Base-by-base conservation (phyloP, 331 rosid species). In the Erythrophleum ivorense region DNA sequence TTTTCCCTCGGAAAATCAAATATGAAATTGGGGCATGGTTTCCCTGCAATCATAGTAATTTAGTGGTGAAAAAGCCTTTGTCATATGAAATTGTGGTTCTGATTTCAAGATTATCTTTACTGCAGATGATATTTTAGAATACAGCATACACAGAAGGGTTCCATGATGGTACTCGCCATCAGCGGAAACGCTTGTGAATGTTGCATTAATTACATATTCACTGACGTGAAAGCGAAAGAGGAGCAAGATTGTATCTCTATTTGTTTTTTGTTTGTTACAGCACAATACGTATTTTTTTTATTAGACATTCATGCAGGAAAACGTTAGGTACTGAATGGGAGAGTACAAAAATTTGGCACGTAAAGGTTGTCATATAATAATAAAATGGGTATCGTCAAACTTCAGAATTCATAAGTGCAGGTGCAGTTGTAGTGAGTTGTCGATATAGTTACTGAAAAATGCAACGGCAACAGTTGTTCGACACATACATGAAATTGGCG, bases 61-160 rank as follows among this genome's bases (percentile, higher is more conserved):
- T 53, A 59, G 31, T n/a, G 36, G 21, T 71, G 45, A 73, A 50
- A 59, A 33, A 48, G 57, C 70, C 52, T 52, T 60, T 53, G 3
- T 82, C 78, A 36, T 50, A n/a, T 53, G 40, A 38, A 68, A 50
- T 12, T 29, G 31, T 75, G 71, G 34, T n/a, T 75, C 77, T 36
- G 38, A 82, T 82, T 45, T n/a, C 60, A 11, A 14, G 13, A 45
- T 79, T 73, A 38, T 73, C 11, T 65, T 75, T 41, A 50, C 76
- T 36, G 73, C 77, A 86, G 89, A 79, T 83, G 73, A 86, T 82
- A 19, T 86, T 79, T 71, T 82, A 79, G 82, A 86, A 82, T 79
- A 82, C 82, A 0, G 84, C 89, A 55, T 86, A 82, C 71, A 70
- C 89, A 3, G 89, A 86, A 82, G 86, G 86, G 64, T 86, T 82